phyloP scores from a whole-genome alignment of 768 basidiomycete species.

The Gautieria morchelliformis region DNA sequence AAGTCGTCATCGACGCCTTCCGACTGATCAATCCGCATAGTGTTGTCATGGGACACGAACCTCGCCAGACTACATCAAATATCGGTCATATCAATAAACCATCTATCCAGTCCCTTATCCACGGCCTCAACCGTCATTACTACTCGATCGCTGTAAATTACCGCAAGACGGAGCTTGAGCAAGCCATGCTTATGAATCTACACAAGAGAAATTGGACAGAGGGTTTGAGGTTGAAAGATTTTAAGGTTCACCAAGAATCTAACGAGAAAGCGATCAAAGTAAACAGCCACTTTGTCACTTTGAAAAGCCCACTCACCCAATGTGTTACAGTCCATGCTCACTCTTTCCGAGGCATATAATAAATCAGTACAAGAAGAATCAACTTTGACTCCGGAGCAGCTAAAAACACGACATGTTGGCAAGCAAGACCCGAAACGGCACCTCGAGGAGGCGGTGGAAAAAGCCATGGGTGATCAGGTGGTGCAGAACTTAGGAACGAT shows the following conservation, averaged over 20 bases:
- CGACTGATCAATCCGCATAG: constrained; percentile 89
- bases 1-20: constrained; percentile 99
- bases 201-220: constrained; percentile 99
- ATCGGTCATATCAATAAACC: constrained; percentile 99
- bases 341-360: constrained; percentile 89
- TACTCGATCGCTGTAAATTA: constrained; percentile 98
- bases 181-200: constrained; percentile 97
- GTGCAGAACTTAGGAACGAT: constrained; percentile 93
- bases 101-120: constrained; percentile 96
- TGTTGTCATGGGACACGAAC: constrained; percentile 87
- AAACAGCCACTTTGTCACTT: constrained; percentile 6
- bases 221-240: constrained; percentile 86
- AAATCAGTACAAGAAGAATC: constrained; percentile 98
- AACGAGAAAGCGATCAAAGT: constrained; percentile 97
- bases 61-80: constrained; percentile 94
- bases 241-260: constrained; percentile 73
- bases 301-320: neutral
- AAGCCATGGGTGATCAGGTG: constrained; percentile 96
- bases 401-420: constrained; percentile 95
- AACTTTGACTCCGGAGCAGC: constrained; percentile 84
- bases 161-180: constrained; percentile 96
- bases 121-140: constrained; percentile 96
- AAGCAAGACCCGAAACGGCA: constrained; percentile 98
- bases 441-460: constrained; percentile 94
- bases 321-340: constrained; percentile 70